Percentiles rank a stretch among this genome's conserved stretches.
phyloP scores from a whole-genome alignment of 306 rosid genomes.

The Fragaria vesca region DNA sequence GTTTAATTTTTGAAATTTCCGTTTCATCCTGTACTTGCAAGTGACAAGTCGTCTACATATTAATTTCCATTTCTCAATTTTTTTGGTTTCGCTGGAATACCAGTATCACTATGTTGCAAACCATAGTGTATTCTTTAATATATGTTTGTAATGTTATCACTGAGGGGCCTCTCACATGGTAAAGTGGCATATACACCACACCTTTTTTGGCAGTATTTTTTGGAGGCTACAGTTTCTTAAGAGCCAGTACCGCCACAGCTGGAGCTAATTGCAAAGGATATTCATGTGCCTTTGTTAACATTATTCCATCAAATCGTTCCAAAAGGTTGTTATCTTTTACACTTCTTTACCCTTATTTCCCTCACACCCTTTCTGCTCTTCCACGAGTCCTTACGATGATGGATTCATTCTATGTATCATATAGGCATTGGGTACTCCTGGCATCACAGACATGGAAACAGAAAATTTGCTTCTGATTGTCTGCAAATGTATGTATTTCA shows the following conservation, averaged over 20 bases:
- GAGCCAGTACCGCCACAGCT: constrained; percentile 81
- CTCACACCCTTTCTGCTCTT: constrained; percentile 3
- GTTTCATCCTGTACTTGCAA: background rate
- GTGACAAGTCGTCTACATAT: background rate
- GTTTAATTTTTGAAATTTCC: background rate
- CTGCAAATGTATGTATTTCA: constrained; percentile 79
- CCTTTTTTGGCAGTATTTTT: constrained; percentile 59
- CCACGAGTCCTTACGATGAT: constrained; percentile 14
- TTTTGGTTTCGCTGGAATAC: background rate
- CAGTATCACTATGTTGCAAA: background rate
- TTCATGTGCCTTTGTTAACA: constrained; percentile 68
- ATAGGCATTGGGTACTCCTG: constrained; percentile 53
- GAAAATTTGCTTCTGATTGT: constrained; percentile 62
- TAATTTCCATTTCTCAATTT: background rate
- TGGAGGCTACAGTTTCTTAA: constrained; percentile 73
- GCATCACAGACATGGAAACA: constrained; percentile 38
- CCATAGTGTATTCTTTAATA: background rate
- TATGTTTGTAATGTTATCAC: background rate
- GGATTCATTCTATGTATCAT: constrained; percentile 25
- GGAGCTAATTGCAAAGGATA: constrained; percentile 62
- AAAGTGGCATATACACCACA: constrained; percentile 17
- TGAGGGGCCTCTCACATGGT: constrained; percentile 20
- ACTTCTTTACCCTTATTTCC: background rate
- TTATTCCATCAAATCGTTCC: constrained; percentile 62
- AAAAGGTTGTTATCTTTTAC: constrained; percentile 40